Base-by-base conservation (phyloP, 1,139 yeast genomes). In the Kodamaea fungicola region DNA sequence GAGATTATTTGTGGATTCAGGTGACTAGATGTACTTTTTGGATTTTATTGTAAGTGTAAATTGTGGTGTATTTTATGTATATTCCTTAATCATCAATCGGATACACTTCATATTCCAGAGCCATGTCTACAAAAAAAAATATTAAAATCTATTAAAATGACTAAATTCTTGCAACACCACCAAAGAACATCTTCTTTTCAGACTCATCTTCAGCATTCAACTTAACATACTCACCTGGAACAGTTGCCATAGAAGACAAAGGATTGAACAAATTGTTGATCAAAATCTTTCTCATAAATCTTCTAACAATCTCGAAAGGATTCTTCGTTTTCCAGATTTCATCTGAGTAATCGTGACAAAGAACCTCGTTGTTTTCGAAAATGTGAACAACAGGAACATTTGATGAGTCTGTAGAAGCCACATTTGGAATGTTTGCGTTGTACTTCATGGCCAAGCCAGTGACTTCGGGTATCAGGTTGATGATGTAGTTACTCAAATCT, bases 331-430 rank as follows among this genome's bases (percentile, higher is more conserved):
- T 39, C 33, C 42, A 37, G 28, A 51, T 51, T 4, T 44, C 50
- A 1, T 37, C 32, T 3, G 38, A 23, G 40, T 50, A 54, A 10
- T 51, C 52, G 38, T 52, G 60, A 28, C 60, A 54, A 30, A 59
- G 46, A 28, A 67, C 57, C 34, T 55, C 41, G 44, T 66, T 67
- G 39, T 55, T 58, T 41, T 68, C 74, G 40, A 67, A 65, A 22
- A 67, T 54, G 46, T 69, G 72, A 12, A 66, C 43, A 3, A 61
- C 51, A 1, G 65, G 63, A 19, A 54, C 42, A 28, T 33, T 32
- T 10, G 38, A 29, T 6, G 24, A 28, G 23, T 28, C 34, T 9
- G 28, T 21, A 12, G n/a, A 30, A n/a, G 38, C 23, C 10, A n/a
- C 12, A 21, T 12, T 21, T 5, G 24, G 16, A 3, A 13, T 10